Evolutionary conservation across 441 rosid genomes (phyloP).

Genomic region (Sinapis alba): DNA sequence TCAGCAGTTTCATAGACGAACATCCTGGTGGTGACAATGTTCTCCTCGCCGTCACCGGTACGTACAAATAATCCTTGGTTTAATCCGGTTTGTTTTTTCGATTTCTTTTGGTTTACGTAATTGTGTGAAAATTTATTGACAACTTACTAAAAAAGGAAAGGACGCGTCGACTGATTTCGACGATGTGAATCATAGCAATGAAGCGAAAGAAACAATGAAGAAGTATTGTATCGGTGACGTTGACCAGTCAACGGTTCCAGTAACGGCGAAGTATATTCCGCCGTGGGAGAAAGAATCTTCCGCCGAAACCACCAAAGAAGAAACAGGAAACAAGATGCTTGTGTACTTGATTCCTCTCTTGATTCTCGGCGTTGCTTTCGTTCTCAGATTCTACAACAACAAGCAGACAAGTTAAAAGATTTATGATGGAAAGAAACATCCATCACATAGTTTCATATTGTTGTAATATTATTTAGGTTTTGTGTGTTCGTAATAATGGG

Average conservation of each 20-base stretch:
- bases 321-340: constrained; percentile 37
- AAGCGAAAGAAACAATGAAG: constrained; percentile 52
- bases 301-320: constrained; percentile 15
- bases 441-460: neutral
- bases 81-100: neutral
- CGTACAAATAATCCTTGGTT: neutral
- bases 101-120: neutral
- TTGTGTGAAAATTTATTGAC: neutral
- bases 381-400: constrained; percentile 42
- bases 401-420: neutral
- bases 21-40: constrained; percentile 68
- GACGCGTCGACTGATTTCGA: constrained; percentile 64
- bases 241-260: constrained; percentile 49
- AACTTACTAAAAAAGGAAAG: constrained; percentile 40
- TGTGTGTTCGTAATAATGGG: constrained; percentile 17
- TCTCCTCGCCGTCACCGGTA: constrained; percentile 61
- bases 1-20: constrained; percentile 56
- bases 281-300: constrained; percentile 37
- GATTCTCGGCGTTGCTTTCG: constrained; percentile 54
- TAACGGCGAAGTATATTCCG: constrained; percentile 34
- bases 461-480: constrained; percentile 3
- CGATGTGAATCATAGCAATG: constrained; percentile 56
- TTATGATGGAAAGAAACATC: neutral
- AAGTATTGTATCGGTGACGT: constrained; percentile 51
- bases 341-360: constrained; percentile 51